Base-by-base conservation (phyloP, 371 early-diverging fungal species). In the Umbelopsis sp. region DNA sequence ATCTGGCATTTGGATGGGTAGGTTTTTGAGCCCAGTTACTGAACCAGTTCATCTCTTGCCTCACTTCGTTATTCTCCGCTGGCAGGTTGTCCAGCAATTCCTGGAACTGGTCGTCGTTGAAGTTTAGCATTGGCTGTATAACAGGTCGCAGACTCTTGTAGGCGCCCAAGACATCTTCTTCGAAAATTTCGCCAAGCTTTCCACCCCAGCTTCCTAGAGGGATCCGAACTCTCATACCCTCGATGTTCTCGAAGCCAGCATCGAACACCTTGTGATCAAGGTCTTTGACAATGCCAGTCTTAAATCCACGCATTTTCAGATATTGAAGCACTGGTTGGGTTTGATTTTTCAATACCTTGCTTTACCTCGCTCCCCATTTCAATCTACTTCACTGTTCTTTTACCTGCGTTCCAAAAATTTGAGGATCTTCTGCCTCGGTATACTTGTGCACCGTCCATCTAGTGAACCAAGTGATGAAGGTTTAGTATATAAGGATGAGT, bases 211-310 rank as follows among this genome's bases (percentile, higher is more conserved):
- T 37, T 37, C 64, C 38, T 7, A 48, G 7, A 7, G 48, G 48
- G 48, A 48, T 48, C 1, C 48, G 48, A 48, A 48, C 35, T 11
- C 29, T 45, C 9, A 20, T 24, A 11, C 37, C 20, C 0, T 63
- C 64, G 14, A 22, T 63, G 10, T 38, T 63, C 12, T 75, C 67
- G 66, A 79, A 76, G 0, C 74, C 75, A 12, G 22, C 64, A n/a
- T 45, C 64, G 20, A 3, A 1, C 3, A 48, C n/a, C 48, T 48
- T 48, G 1, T n/a, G 48, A 7, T 48, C 4, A 48, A 48, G 48
- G 4, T 48, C 16, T 6, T 10, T 48, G 20, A 48, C 48, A 8
- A 48, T 20, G 18, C 48, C 48, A 1, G 8, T 16, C n/a, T 48
- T 20, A 7, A 48, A 48, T 16, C 48, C 48, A 16, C 48, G 48